phyloP scores from a whole-genome alignment of 1,284 basidiomycete genomes.

The Xanthoconium separans region DNA sequence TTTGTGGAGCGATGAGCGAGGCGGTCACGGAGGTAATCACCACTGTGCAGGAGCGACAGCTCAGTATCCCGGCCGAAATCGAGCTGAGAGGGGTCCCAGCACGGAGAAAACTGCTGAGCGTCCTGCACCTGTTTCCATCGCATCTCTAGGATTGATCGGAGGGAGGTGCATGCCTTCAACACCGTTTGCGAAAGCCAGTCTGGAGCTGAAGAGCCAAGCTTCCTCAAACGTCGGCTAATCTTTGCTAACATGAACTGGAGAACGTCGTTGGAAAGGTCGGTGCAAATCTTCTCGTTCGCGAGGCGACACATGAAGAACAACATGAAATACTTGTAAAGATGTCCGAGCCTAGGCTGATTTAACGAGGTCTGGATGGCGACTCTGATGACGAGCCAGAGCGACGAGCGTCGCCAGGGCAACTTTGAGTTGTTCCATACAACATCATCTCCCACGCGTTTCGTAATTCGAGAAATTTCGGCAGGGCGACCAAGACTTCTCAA shows the following conservation, averaged over 20 bases:
- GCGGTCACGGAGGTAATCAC: conserved; percentile 24
- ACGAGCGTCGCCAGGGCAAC: conserved; percentile 39
- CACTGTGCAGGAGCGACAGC: conserved; percentile 31
- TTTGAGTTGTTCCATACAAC: conserved; percentile 11
- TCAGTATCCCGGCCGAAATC: conserved; percentile 29
- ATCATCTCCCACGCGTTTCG: neutral
- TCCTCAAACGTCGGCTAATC: conserved; percentile 36
- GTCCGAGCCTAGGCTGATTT: conserved; percentile 9
- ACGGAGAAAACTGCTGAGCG: conserved; percentile 17
- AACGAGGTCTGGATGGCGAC: conserved; percentile 45
- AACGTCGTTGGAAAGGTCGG: conserved; percentile 32
- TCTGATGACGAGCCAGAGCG: conserved; percentile 39
- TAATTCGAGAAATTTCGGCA: neutral
- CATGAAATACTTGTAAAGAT: conserved; percentile 49
- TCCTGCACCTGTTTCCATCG: conserved; percentile 17
- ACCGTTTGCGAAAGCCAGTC: conserved; percentile 17
- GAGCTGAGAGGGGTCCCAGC: conserved; percentile 29
- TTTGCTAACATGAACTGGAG: conserved; percentile 34
- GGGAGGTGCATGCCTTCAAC: conserved; percentile 11
- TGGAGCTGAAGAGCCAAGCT: conserved; percentile 31
- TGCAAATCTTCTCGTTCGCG: conserved; percentile 20
- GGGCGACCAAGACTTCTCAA: conserved; percentile 5
- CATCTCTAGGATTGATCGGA: conserved; percentile 16
- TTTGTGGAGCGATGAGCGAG: conserved; percentile 1
- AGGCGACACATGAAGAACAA: conserved; percentile 38